Conservation (phyloP, 2,329 filamentous ascomycete genomes). For the Fusarium brachygibbosum region DNA sequence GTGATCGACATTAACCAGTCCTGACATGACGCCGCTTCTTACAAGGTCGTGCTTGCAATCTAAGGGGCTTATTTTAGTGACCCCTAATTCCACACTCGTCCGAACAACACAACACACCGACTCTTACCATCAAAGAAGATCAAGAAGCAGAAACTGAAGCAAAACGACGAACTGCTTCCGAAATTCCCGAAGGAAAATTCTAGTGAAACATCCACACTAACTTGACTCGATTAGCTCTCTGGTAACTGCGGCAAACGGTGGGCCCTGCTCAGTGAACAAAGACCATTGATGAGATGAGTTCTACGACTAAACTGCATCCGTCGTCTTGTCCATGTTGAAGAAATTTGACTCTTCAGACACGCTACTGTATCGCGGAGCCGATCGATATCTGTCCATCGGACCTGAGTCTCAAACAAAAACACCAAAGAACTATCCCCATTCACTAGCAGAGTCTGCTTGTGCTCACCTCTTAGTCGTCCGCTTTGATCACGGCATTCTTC, state of each 20-base stretch:
- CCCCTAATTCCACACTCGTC: not conserved
- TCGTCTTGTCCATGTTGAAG: conserved; percentile 26
- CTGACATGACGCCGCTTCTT: not conserved
- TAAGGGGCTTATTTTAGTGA: not conserved
- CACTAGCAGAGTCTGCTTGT: not conserved
- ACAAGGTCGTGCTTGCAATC: not conserved
- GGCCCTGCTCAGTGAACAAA: conserved; percentile 14
- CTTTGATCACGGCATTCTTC: conserved; percentile 7
- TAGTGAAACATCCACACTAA: conserved; percentile 3
- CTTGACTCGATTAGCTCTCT: conserved; percentile 19
- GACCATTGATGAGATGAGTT: conserved; percentile 14
- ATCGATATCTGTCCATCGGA: not conserved
- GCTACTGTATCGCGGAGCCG: conserved; percentile 21
- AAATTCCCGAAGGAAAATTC: not conserved
- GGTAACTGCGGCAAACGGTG: conserved; percentile 34
- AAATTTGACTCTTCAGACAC: conserved; percentile 15
- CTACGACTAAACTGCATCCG: conserved; percentile 40
- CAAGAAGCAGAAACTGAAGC: not conserved
- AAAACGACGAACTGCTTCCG: not conserved
- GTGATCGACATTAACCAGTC: conserved; percentile 23
- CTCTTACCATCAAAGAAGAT: not conserved
- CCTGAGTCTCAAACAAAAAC: conserved; percentile 1
- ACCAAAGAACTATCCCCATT: not conserved
- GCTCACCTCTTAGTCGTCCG: conserved; percentile 3
- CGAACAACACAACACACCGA: not conserved